Percentiles rank a stretch among this genome's conserved stretches.
phyloP scores from a whole-genome alignment of 208 protist species.

The Trypanosoma brucei region DNA sequence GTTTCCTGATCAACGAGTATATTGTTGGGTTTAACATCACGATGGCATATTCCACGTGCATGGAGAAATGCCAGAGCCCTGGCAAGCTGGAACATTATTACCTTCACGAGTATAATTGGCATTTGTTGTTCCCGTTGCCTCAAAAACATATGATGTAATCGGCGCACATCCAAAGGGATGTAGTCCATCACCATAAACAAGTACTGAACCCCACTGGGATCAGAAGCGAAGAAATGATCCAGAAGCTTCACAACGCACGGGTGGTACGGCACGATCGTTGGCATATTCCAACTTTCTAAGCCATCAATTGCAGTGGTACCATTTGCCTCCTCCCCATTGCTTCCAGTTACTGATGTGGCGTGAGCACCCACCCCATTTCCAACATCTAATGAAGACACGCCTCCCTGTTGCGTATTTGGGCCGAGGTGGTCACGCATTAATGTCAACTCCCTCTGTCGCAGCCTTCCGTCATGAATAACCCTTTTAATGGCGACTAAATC shows the following conservation, averaged over 20 bases:
- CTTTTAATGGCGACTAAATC: constrained; percentile 97
- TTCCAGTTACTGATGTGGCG: neutral
- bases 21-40: constrained; percentile 90
- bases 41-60: constrained; percentile 67
- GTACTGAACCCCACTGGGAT: constrained; percentile 91
- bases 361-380: too few species aligned
- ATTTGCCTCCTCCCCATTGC: neutral
- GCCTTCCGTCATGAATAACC: constrained; percentile 95
- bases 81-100: constrained; percentile 94
- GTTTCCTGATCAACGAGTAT: constrained; percentile 70
- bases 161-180: constrained; percentile 95
- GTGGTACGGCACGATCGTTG: constrained; percentile 63
- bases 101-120: constrained; percentile 90
- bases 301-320: neutral
- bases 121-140: constrained; percentile 57
- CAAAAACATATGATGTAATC: constrained; percentile 89
- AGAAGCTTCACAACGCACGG: constrained; percentile 93
- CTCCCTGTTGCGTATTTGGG: neutral
- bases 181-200: constrained; percentile 99
- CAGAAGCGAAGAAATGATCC: constrained; percentile 93
- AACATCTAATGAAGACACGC: too few species aligned
- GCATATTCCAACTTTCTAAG: neutral
- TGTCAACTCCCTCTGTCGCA: constrained; percentile 97
- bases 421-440: constrained; percentile 91
- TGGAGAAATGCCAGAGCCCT: constrained; percentile 93